phyloP scores from a whole-genome alignment of 2,329 filamentous ascomycete genomes.

The Massarina eburnea region DNA sequence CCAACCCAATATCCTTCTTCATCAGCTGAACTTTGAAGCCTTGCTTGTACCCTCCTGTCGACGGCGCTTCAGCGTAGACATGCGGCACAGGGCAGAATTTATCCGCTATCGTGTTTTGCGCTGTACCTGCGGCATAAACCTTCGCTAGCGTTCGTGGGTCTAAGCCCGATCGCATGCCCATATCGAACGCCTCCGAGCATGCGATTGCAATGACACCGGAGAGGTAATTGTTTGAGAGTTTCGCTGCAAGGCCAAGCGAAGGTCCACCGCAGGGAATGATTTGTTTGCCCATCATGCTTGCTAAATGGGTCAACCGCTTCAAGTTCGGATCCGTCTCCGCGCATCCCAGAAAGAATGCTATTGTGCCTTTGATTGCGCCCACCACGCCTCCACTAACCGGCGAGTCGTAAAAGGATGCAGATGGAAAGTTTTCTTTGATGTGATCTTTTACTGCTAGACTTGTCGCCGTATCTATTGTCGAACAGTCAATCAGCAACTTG shows the following conservation, averaged over 20 bases:
- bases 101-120: constrained; percentile 56
- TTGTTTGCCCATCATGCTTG: constrained; percentile 56
- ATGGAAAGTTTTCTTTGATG: constrained; percentile 40
- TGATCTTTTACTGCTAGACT: constrained; percentile 50
- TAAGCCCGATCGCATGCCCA: constrained; percentile 60
- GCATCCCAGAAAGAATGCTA: constrained; percentile 60
- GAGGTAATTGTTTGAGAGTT: constrained; percentile 64
- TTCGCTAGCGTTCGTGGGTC: constrained; percentile 56
- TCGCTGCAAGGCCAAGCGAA: constrained; percentile 59
- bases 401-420: constrained; percentile 55
- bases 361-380: constrained; percentile 54
- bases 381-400: constrained; percentile 57
- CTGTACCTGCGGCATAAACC: constrained; percentile 55
- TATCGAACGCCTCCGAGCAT: constrained; percentile 60
- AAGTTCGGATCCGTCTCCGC: constrained; percentile 50
- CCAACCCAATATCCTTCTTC: constrained; percentile 60
- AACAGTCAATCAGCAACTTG: constrained; percentile 58
- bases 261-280: constrained; percentile 60
- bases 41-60: constrained; percentile 52
- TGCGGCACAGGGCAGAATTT: constrained; percentile 56
- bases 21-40: constrained; percentile 64
- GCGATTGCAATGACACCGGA: constrained; percentile 62
- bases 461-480: constrained; percentile 58
- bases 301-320: constrained; percentile 46
- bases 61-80: constrained; percentile 51